These are phyloP conservation scores for Omphalea diandra DNA, from an alignment of 441 rosid species.

Conservation along the genomic window DNA sequence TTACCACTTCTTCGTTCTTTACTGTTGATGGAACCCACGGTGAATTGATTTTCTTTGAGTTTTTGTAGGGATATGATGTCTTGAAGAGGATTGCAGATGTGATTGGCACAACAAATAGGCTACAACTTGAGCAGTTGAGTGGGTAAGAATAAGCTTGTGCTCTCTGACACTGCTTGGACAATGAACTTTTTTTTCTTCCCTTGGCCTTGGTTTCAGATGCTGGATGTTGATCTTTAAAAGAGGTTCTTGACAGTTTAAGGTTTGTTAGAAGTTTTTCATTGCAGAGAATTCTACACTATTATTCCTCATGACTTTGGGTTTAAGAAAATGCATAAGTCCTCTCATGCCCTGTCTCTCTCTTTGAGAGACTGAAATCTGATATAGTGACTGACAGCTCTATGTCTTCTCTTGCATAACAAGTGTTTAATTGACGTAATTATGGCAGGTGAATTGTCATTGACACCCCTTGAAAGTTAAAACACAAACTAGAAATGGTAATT, in stretches of 20 bases:
- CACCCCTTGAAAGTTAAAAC: slow-evolving; percentile 79
- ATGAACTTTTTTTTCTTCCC: background rate
- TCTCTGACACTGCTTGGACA: background rate
- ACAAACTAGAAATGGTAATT: slow-evolving; percentile 83
- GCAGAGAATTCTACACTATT: slow-evolving; percentile 86
- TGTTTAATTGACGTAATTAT: slow-evolving; percentile 18
- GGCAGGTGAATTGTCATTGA: slow-evolving; percentile 87
- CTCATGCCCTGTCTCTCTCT: slow-evolving; percentile 22
- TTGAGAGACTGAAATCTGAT: background rate
- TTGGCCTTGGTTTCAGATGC: slow-evolving; percentile 6
- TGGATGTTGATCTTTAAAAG: background rate
- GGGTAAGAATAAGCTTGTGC: slow-evolving; percentile 47
- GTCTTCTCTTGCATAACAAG: background rate
- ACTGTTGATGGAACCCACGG: slow-evolving; percentile 1
- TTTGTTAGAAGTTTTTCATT: slow-evolving; percentile 22
- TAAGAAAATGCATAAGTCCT: slow-evolving; percentile 73
- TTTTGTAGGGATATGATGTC: slow-evolving; percentile 75
- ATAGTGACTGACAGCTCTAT: background rate
- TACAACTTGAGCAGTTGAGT: slow-evolving; percentile 67
- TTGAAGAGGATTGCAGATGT: slow-evolving; percentile 70
- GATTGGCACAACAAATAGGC: slow-evolving; percentile 46
- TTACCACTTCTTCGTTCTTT: slow-evolving; percentile 1
- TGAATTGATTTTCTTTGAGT: slow-evolving; percentile 20
- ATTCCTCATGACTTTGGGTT: slow-evolving; percentile 95
- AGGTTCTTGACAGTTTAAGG: background rate